A percentile compares a stretch with the other conserved stretches of the same genome.
phyloP scores from a whole-genome alignment of 805 yeast genomes.

The Barnettozyma wickerhamii region DNA sequence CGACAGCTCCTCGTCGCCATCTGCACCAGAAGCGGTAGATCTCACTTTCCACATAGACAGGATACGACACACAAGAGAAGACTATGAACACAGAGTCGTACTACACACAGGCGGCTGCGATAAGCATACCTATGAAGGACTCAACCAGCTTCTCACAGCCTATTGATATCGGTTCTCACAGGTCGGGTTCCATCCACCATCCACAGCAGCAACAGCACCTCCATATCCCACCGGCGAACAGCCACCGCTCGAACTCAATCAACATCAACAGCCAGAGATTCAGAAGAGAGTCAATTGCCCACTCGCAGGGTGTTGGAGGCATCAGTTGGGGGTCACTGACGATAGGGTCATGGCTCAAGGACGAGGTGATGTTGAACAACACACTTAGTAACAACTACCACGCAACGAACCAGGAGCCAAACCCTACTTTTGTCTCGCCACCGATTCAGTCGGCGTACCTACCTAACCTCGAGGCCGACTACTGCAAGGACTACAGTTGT shows the following conservation, averaged over 20 bases:
- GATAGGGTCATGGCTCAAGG: constrained; percentile 93
- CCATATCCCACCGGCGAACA: constrained; percentile 4
- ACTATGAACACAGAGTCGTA: constrained; percentile 18
- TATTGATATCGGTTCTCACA: constrained; percentile 32
- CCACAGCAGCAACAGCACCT: constrained; percentile 16
- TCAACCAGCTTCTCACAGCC: constrained; percentile 26
- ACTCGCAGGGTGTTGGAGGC: constrained; percentile 97
- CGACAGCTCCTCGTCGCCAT: too few species aligned
- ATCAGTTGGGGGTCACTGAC: constrained; percentile 96
- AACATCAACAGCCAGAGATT: constrained; percentile 39
- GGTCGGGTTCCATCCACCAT: constrained; percentile 26
- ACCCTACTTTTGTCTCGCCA: constrained; percentile 41
- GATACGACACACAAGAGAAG: too few species aligned
- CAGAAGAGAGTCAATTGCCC: constrained; percentile 89
- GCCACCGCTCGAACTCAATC: constrained; percentile 18
- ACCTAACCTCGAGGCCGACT: constrained; percentile 91
- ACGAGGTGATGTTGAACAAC: constrained; percentile 69
- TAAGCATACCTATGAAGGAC: constrained; percentile 28
- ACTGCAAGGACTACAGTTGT: constrained; percentile 94
- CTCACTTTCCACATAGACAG: too few species aligned
- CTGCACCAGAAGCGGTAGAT: too few species aligned
- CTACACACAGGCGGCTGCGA: constrained; percentile 26
- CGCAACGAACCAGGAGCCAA: constrained; percentile 10
- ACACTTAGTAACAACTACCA: constrained; percentile 17
- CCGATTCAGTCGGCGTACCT: constrained; percentile 71